phyloP scores from a whole-genome alignment of 2,329 filamentous ascomycete genomes.

The Neoascochyta sp. region DNA sequence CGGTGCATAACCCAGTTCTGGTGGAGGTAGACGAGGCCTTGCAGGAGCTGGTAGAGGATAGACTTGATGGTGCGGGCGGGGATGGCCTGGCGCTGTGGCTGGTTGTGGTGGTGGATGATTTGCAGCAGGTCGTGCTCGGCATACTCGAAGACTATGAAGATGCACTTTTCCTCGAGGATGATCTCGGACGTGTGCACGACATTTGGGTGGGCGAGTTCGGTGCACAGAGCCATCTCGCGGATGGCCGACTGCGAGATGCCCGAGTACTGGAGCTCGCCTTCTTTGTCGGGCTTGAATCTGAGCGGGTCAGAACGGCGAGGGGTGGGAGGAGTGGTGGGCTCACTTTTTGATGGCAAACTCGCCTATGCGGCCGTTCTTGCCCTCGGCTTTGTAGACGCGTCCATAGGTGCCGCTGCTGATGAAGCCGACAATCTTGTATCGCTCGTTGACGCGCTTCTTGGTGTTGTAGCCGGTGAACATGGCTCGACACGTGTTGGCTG shows the following conservation, averaged over 20 bases:
- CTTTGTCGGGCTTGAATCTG: conserved; percentile 93
- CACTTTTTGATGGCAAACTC: conserved; percentile 99
- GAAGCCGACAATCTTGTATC: conserved; percentile 95
- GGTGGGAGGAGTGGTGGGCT: conserved; percentile 15
- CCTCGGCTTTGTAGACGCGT: conserved; percentile 90
- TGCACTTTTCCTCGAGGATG: conserved; percentile 96
- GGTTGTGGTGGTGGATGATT: conserved; percentile 96
- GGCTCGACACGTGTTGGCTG: no score
- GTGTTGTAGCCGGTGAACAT: conserved; percentile 53
- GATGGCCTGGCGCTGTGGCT: conserved; percentile 82
- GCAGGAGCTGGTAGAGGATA: conserved; percentile 92
- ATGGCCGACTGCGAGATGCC: conserved; percentile 97
- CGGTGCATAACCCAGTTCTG: conserved; percentile 96
- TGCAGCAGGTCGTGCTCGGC: conserved; percentile 96
- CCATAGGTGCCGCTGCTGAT: conserved; percentile 98
- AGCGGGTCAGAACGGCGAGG: conserved; percentile 11
- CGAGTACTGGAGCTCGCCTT: conserved; percentile 94
- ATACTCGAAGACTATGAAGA: conserved; percentile 99
- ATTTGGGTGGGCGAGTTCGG: conserved; percentile 82
- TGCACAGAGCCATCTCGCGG: conserved; percentile 95
- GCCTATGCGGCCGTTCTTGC: conserved; percentile 67
- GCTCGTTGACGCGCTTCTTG: conserved; percentile 86
- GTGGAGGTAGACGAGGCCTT: conserved; percentile 91
- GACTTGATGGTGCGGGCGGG: conserved; percentile 85
- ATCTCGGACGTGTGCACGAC: conserved; percentile 91